Base-by-base conservation (phyloP, 139 green algal species). In the Tetraselmis chui region DNA sequence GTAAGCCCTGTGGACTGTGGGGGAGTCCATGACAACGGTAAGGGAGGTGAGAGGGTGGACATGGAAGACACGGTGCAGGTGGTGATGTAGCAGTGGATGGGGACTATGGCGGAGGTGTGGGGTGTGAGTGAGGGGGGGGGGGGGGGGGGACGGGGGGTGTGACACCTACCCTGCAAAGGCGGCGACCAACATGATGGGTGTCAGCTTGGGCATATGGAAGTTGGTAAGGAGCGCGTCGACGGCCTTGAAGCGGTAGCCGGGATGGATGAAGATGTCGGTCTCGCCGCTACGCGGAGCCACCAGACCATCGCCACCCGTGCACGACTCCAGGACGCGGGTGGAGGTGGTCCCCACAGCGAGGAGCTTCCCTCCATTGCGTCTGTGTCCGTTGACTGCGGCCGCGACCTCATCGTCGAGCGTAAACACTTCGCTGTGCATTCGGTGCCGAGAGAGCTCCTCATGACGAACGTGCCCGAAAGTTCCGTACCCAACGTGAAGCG, bases 181-280 rank as follows among this genome's bases (percentile, higher is more conserved):
- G 25, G 30, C 30, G 2, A 84, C 80, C n/a, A 84, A 59, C 22
- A 84, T 32, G n/a, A 84, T 79, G 28, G 79, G 80, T 27, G 80
- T 84, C 45, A 45, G 31, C 23, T 81, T 67, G 22, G 80, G 59
- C 45, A 59, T 32, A 31, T 84, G 80, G 79, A 84, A 84, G 59
- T 84, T 84, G 23, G 80, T 84, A 25, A 84, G 23, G 26, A 84
- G 74, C 67, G n/a, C 28, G 80, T 84, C 80, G 23, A 31, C 30
- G 74, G 25, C 24, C 25, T 26, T 59, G 59, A 84, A 84, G 26
- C 29, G 59, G 67, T 84, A 84, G 59, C 80, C 80, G 2, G 80
- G 80, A 23, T 31, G 22, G 80, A 84, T 84, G 58, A 76, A 67
- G 30, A 84, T 26, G 30, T 32, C 30, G 24, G 80, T 84, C 29